Conservation (phyloP, 2,329 filamentous ascomycete genomes). For the Xylaria sp. region DNA sequence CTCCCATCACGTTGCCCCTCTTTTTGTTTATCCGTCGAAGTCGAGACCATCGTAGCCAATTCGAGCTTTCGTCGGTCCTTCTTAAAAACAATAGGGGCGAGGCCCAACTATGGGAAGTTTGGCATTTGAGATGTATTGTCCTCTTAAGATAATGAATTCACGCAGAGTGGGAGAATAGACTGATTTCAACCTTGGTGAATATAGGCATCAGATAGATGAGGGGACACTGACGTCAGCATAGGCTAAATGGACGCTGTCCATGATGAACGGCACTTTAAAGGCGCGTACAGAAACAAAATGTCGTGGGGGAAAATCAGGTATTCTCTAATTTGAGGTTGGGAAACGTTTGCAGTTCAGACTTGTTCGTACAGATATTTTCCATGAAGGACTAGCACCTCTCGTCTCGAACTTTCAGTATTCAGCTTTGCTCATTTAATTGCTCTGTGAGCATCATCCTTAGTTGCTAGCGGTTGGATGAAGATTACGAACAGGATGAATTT, state of each 20-base stretch:
- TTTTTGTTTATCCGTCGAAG: conserved; percentile 12
- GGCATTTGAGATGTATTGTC: not conserved
- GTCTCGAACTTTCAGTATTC: too few relatives aligned
- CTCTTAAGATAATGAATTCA: not conserved
- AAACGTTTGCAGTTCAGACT: too few relatives aligned
- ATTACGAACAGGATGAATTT: too few relatives aligned
- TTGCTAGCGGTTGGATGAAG: too few relatives aligned
- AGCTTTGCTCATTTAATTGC: too few relatives aligned
- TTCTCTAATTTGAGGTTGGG: too few relatives aligned
- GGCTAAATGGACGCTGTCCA: conserved; percentile 22
- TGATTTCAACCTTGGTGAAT: not conserved
- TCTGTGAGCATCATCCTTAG: too few relatives aligned
- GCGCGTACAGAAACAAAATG: too few relatives aligned
- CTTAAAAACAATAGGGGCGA: not conserved
- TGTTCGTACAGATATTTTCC: too few relatives aligned
- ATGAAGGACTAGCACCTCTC: too few relatives aligned
- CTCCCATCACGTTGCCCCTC: conserved; percentile 21
- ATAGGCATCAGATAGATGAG: conserved; percentile 8
- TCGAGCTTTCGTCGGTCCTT: not conserved
- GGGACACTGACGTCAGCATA: conserved; percentile 32
- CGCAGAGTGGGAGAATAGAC: not conserved
- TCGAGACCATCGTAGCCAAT: conserved; percentile 30
- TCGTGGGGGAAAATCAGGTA: too few relatives aligned
- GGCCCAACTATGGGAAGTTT: not conserved
- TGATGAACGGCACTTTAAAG: conserved; percentile 3